A percentile compares a stretch with the other conserved stretches of the same genome.
phyloP scores from a whole-genome alignment of 805 yeast genomes.

The Hanseniaspora opuntiae region DNA sequence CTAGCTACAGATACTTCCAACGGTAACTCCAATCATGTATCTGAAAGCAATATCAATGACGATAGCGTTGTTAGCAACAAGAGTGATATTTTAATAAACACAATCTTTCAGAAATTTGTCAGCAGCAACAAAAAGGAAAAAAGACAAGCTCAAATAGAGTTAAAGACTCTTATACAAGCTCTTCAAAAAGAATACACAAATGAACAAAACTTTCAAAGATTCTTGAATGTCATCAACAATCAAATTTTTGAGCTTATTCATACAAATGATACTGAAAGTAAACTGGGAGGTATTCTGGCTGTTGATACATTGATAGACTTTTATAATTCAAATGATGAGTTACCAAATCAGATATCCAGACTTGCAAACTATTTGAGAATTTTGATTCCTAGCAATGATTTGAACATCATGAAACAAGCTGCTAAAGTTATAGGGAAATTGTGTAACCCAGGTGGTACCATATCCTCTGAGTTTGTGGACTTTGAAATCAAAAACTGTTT shows the following conservation, averaged over 20 bases:
- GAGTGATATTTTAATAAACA: constrained; percentile 21
- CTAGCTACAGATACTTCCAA: background rate
- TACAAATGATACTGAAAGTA: constrained; percentile 54
- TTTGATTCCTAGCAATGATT: constrained; percentile 67
- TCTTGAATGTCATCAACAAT: constrained; percentile 74
- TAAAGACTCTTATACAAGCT: constrained; percentile 53
- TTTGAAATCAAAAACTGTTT: constrained; percentile 77
- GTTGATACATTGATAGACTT: constrained; percentile 76
- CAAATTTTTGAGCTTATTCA: constrained; percentile 75
- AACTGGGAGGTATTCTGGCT: constrained; percentile 83
- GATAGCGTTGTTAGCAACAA: background rate
- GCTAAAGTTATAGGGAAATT: constrained; percentile 77
- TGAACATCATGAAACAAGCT: constrained; percentile 74
- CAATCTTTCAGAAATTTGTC: constrained; percentile 28
- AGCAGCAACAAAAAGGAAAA: constrained; percentile 27
- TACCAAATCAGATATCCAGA: constrained; percentile 77
- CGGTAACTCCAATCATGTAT: background rate
- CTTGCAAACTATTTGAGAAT: constrained; percentile 78
- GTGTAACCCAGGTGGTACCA: constrained; percentile 77
- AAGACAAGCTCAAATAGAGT: constrained; percentile 49
- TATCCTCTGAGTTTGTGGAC: constrained; percentile 86
- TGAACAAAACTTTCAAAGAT: constrained; percentile 59
- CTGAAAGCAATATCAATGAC: background rate
- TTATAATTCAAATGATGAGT: constrained; percentile 70
- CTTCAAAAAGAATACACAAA: constrained; percentile 69